Conservation (phyloP, 768 basidiomycete genomes). For the Serendipita sp. region DNA sequence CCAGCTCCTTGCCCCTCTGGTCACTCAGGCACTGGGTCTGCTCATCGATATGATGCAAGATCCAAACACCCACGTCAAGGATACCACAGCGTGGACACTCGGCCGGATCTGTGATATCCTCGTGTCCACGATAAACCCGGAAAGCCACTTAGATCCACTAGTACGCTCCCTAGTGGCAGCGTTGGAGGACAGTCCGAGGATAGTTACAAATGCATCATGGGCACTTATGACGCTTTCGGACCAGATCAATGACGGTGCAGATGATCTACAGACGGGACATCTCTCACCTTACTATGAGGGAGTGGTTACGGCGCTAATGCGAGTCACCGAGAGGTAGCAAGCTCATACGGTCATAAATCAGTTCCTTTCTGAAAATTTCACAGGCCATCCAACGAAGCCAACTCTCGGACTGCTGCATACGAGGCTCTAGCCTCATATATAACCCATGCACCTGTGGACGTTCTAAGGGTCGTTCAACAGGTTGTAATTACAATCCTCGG, state of each 20-base stretch:
- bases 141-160: conserved; percentile 71
- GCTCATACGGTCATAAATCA: background rate
- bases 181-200: conserved; percentile 64
- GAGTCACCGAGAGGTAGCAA: conserved; percentile 73
- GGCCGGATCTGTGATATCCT: conserved; percentile 88
- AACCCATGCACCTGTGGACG: conserved; percentile 63
- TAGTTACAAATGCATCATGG: conserved; percentile 91
- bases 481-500: conserved; percentile 68
- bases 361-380: conserved; percentile 4
- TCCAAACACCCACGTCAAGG: conserved; percentile 70
- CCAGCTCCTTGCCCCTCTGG: conserved; percentile 69
- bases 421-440: conserved; percentile 86
- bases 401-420: conserved; percentile 90
- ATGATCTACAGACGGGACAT: conserved; percentile 39
- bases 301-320: conserved; percentile 67
- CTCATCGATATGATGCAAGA: conserved; percentile 95
- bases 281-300: conserved; percentile 82
- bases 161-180: conserved; percentile 71
- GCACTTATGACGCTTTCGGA: conserved; percentile 90
- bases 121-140: conserved; percentile 72
- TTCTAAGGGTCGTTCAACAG: conserved; percentile 65
- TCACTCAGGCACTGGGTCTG: conserved; percentile 84
- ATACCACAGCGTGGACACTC: conserved; percentile 95
- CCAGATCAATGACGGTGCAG: conserved; percentile 56
- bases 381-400: conserved; percentile 73